Evolutionary conservation across 768 basidiomycete genomes (phyloP).

Genomic region (Lyophyllum semitale): DNA sequence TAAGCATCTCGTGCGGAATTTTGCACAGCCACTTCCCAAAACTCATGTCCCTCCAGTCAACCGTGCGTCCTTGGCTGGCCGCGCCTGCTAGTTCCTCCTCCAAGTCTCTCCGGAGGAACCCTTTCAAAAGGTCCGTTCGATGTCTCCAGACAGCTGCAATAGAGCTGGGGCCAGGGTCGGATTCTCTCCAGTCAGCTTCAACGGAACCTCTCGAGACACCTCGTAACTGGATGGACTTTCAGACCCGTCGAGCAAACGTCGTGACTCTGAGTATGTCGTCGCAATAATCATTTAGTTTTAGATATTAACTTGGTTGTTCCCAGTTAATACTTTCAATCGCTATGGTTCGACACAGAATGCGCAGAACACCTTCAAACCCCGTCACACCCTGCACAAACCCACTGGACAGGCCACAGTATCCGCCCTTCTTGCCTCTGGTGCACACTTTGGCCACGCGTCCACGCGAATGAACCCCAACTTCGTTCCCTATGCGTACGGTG

Average conservation of each 20-base stretch:
- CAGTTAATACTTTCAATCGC: slow-evolving; percentile 63
- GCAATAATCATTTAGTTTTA: slow-evolving; percentile 4
- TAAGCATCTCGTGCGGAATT: slow-evolving; percentile 47
- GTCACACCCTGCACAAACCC: slow-evolving; percentile 69
- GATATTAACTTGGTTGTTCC: slow-evolving; percentile 7
- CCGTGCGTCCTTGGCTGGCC: slow-evolving; percentile 38
- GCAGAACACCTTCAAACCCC: slow-evolving; percentile 70
- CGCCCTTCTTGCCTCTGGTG: slow-evolving; percentile 88
- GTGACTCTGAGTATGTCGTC: slow-evolving; percentile 52
- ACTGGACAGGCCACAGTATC: slow-evolving; percentile 77
- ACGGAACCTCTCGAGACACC: slow-evolving; percentile 39
- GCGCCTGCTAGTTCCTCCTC: slow-evolving; percentile 32
- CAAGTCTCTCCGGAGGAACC: slow-evolving; percentile 16
- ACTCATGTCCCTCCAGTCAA: slow-evolving; percentile 39
- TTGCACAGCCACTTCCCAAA: slow-evolving; percentile 45
- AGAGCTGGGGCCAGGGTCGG: too few species aligned
- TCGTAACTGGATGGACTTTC: slow-evolving; percentile 69
- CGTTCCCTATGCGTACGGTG: slow-evolving; percentile 90
- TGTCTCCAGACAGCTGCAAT: slow-evolving; percentile 28
- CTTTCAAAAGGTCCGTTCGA: slow-evolving; percentile 13
- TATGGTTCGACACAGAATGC: slow-evolving; percentile 80
- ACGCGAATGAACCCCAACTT: slow-evolving; percentile 88
- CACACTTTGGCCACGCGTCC: slow-evolving; percentile 89
- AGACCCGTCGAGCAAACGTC: slow-evolving; percentile 56
- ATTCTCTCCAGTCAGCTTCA: slow-evolving; percentile 3